These are phyloP conservation scores for Cladobotryum protrusum DNA, from an alignment of 2,329 filamentous ascomycete species.

Conservation along the genomic window DNA sequence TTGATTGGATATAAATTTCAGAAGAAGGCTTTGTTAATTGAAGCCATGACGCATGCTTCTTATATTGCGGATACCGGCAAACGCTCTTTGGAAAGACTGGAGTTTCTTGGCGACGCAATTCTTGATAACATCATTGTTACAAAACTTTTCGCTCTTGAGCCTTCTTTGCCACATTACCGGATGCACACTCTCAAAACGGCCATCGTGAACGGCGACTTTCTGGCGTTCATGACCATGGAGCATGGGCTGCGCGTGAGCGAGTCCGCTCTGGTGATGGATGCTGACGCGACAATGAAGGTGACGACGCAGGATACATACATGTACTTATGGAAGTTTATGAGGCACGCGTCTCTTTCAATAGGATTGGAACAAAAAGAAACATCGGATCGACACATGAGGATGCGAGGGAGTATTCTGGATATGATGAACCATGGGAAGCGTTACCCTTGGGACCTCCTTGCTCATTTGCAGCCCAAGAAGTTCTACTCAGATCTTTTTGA, in stretches of 20 bases:
- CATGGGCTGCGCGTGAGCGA: conserved; percentile 19
- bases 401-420: conserved; percentile 43
- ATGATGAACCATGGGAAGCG: conserved; percentile 43
- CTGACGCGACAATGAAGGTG: conserved; percentile 12
- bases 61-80: conserved; percentile 36
- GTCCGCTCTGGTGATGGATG: conserved; percentile 9
- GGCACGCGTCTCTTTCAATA: conserved; percentile 47
- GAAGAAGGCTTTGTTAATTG: conserved; percentile 61
- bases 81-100: conserved; percentile 61
- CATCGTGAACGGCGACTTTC: conserved; percentile 72
- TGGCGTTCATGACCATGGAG: conserved; percentile 68
- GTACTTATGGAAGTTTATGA: conserved; percentile 65
- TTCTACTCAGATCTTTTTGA: conserved; percentile 83
- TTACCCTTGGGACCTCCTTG: conserved; percentile 75
- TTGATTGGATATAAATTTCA: conserved; percentile 67
- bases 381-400: conserved; percentile 37
- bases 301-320: conserved; percentile 19
- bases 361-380: conserved; percentile 38
- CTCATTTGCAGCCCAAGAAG: conserved; percentile 61
- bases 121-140: conserved; percentile 71
- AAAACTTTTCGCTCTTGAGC: conserved; percentile 45
- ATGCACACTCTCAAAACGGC: conserved; percentile 75
- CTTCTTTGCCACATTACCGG: conserved; percentile 41
- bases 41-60: conserved; percentile 77
- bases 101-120: conserved; percentile 82